Conservation (phyloP, 805 yeast genomes). For the Pachysolen tannophilus region DNA sequence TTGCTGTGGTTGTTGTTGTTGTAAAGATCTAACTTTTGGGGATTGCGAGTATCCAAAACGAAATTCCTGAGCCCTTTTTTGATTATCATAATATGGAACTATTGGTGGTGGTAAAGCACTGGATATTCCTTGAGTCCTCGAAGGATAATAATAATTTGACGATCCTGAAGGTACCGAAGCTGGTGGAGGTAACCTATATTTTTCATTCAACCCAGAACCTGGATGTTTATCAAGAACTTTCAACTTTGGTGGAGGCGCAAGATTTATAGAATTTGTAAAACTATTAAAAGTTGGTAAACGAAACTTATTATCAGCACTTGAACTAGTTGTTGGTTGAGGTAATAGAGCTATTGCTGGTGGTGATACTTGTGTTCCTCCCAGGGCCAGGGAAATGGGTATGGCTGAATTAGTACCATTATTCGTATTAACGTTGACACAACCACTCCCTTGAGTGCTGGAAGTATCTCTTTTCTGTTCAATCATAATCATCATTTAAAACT, state of each 20-base stretch:
- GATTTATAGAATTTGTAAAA: neutral
- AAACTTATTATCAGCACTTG: too few relatives aligned
- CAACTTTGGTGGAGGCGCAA: neutral
- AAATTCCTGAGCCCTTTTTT: neutral
- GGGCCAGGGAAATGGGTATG: too few relatives aligned
- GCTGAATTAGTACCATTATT: too few relatives aligned
- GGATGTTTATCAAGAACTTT: neutral
- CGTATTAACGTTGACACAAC: too few relatives aligned
- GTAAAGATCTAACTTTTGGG: conserved; percentile 1
- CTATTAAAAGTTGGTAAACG: neutral
- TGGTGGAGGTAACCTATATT: neutral
- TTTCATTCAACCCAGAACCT: neutral
- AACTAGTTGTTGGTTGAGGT: too few relatives aligned
- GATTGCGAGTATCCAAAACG: neutral
- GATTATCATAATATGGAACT: neutral
- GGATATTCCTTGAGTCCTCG: neutral
- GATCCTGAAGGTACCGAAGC: neutral
- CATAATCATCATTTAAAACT: too few relatives aligned
- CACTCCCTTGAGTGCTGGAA: too few relatives aligned
- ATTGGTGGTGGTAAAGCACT: neutral
- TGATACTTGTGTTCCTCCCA: too few relatives aligned
- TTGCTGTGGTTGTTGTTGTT: conserved; percentile 4
- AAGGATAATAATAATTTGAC: neutral
- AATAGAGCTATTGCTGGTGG: too few relatives aligned
- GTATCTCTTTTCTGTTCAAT: too few relatives aligned